Base-by-base conservation (phyloP, 345 rosid genomes). In the Populus simonii region DNA sequence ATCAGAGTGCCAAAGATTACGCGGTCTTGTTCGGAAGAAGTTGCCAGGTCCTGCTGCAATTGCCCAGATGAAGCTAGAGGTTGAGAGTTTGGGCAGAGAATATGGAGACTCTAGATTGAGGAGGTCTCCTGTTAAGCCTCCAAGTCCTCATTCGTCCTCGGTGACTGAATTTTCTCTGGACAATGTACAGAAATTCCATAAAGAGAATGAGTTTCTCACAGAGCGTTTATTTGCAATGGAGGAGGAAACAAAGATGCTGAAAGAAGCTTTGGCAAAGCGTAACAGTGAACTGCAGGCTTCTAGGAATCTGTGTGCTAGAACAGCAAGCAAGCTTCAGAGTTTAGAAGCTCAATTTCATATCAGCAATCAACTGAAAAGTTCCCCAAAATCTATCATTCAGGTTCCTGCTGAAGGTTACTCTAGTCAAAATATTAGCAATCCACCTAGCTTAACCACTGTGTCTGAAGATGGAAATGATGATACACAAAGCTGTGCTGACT, bases 11-110 rank as follows among this genome's bases (percentile, higher is more conserved):
- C 98, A 96, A 82, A 92, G 99, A 75, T 81, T 96, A 80, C 94
- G 99, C 0, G 90, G 95, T 68, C 85, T 96, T 38, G 97, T 96
- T 71, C 85, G 98, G 82, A 96, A 94, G 87, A 96, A 92, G 88
- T 88, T 96, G 80, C 99, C 99, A 0, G 99, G 99, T 82, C 98
- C 99, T 77, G 99, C 98, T 69, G 99, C 99, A 45, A 91, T 96
- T 75, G 99, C 99, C 25, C 98, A 96, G 78, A 96, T 94, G 99
- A 96, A 94, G 91, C 76, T 89, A 76, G 99, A 96, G 83, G 98
- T 94, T 79, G 99, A 96, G 84, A 93, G 83, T 84, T 86, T 94
- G 82, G 97, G 97, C 45, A 82, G 87, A 74, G 97, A 90, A 47
- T 91, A 87, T 76, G 98, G 90, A 75, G 99, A 93, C 35, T 79